Percentiles rank a stretch among this genome's conserved stretches.
These are phyloP conservation scores for Malus orientalis DNA, from an alignment of 306 rosid species.

Conservation along the genomic window DNA sequence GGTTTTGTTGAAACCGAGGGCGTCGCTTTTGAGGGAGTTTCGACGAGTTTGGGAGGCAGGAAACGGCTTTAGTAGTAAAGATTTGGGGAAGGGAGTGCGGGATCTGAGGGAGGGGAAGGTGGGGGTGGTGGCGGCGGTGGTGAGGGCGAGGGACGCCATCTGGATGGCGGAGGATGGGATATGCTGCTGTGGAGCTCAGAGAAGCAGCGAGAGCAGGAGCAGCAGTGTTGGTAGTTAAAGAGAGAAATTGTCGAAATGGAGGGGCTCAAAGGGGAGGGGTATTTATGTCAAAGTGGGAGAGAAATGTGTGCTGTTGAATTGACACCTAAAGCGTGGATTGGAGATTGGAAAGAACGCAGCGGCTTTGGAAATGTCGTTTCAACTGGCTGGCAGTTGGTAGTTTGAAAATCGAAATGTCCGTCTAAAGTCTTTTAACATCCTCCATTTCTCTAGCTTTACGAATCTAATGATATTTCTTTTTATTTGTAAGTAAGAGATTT, in stretches of 20 bases:
- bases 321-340: constrained; percentile 15
- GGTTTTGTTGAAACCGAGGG: constrained; percentile 12
- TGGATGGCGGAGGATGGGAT: not conserved
- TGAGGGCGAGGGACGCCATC: constrained; percentile 74
- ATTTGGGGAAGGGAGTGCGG: constrained; percentile 20
- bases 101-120: constrained; percentile 51
- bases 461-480: too few relatives aligned
- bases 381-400: not conserved
- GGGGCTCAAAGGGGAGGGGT: not conserved
- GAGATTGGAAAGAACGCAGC: constrained; percentile 17
- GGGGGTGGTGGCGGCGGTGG: constrained; percentile 31
- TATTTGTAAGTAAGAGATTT: fast-evolving
- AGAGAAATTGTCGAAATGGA: not conserved
- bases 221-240: not conserved
- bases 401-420: constrained; percentile 16
- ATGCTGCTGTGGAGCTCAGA: constrained; percentile 14
- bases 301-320: constrained; percentile 33
- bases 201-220: not conserved
- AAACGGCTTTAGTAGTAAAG: not conserved
- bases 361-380: constrained; percentile 31
- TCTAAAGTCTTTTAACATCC: not conserved
- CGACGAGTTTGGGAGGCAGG: constrained; percentile 11
- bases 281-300: not conserved
- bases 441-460: fast-evolving
- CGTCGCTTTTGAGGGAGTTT: constrained; percentile 10